A percentile compares a stretch with the other conserved stretches of the same genome.
phyloP scores from a whole-genome alignment of 345 rosid genomes.

The Lenwebbia sp. region DNA sequence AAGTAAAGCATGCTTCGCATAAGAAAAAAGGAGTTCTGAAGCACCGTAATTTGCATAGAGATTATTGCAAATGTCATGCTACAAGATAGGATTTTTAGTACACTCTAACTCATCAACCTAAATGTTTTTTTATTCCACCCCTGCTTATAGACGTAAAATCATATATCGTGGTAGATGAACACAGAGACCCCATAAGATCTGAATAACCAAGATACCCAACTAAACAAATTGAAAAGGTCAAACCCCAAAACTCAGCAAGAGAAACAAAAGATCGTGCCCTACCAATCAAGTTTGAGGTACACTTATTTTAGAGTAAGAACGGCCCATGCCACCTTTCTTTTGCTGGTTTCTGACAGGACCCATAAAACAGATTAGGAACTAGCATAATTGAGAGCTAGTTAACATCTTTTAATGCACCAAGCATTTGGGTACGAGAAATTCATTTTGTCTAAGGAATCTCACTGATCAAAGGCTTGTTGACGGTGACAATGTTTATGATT shows the following conservation, averaged over 20 bases:
- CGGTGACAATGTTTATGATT: neutral
- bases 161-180: neutral
- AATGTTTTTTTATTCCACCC: neutral
- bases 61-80: neutral
- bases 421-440: neutral
- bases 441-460: neutral
- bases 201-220: neutral
- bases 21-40: neutral
- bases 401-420: neutral
- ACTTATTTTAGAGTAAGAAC: neutral
- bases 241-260: neutral
- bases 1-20: neutral
- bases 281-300: neutral
- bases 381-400: neutral
- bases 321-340: neutral
- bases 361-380: neutral
- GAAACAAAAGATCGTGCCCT: neutral
- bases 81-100: neutral
- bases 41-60: neutral
- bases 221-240: neutral
- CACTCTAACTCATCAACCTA: neutral
- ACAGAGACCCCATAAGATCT: neutral
- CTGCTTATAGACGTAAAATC: neutral
- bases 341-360: neutral
- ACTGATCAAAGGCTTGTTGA: neutral